Evolutionary conservation across 139 green algal species (phyloP), one percentile per base, ranked within the genome.

Genomic region (Chlorella sp.): DNA sequence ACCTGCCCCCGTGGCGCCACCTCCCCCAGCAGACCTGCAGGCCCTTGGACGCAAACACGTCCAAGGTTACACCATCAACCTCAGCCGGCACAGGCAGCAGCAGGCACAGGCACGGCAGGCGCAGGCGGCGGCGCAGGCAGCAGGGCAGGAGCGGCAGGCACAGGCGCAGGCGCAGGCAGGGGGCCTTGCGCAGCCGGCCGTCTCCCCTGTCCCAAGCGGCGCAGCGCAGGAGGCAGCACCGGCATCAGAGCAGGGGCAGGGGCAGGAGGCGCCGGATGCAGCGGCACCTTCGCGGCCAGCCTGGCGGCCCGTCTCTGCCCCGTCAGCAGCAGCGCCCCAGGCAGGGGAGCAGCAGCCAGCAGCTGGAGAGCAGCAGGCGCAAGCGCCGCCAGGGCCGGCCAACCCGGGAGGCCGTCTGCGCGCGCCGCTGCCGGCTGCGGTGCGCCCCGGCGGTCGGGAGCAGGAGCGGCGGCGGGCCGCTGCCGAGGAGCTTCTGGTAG

Each of bases 11-110:
- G 40, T 16, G 57, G 19, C 28, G 22, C 57, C 18, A 34, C 57
- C 40, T 22, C 40, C 40, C 21, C 57, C 64, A 68, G 66, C 26
- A 39, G 37, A 89, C 75, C 30, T 89, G 71, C 86, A 89, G 32
- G 30, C 86, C 2, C 75, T 89, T 12, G 86, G 86, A 11, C 73
- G 86, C 48, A 89, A 89, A 75, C 53, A 83, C 53, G 14, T 26
- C 19, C 40, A 36, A 3, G 86, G 88, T 28, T 91, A 83, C 57
- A 86, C 78, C 0, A 57, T 81, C 88, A 85, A n/a, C n/a, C 71
- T 88, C 21, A 71, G 48, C 48, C 48, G 48, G 7, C 48, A 57
- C 48, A 57, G 48, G 48, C 48, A 57, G 81, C 81, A 85, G 87
- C 26, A 12, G 40, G 22, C 42, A 26, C 86, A 75, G 86, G 78